These are phyloP conservation scores for Aspergillus funiculosus DNA, from an alignment of 495 filamentous ascomycete genomes.

Conservation along the genomic window DNA sequence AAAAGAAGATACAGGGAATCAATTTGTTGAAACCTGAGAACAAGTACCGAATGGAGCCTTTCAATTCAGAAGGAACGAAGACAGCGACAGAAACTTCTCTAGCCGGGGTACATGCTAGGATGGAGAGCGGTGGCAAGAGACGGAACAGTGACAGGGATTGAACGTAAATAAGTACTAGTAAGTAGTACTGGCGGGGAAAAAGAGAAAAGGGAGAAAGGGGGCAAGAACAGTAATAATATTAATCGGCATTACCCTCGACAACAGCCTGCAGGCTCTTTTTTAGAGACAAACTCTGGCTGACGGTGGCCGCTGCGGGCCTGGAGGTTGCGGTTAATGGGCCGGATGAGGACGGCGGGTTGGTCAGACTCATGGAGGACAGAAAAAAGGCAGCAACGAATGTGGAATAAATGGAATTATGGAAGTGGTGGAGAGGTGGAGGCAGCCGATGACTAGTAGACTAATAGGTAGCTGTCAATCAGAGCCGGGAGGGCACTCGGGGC, in stretches of 20 bases:
- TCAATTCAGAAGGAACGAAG: slow-evolving; percentile 8
- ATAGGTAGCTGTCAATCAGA: slow-evolving; percentile 18
- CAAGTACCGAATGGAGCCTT: neutral
- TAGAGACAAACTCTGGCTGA: slow-evolving; percentile 53
- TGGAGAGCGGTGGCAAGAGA: slow-evolving; percentile 14
- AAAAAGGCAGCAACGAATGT: slow-evolving; percentile 6
- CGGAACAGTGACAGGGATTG: slow-evolving; percentile 10
- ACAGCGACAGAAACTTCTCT: slow-evolving; percentile 7
- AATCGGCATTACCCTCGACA: slow-evolving; percentile 64
- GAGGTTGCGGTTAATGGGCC: slow-evolving; percentile 45
- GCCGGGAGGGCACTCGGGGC: slow-evolving; percentile 12
- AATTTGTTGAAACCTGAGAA: slow-evolving; percentile 8
- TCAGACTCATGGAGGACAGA: slow-evolving; percentile 43
- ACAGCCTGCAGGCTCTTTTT: slow-evolving; percentile 70
- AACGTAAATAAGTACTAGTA: no score
- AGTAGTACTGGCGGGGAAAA: no score
- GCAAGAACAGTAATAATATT: slow-evolving; percentile 15
- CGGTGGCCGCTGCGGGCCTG: slow-evolving; percentile 33
- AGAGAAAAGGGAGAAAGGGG: slow-evolving; percentile 17
- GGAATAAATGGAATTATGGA: neutral
- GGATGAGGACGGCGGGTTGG: slow-evolving; percentile 51
- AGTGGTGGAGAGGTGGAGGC: slow-evolving; percentile 9
- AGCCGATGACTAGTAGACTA: slow-evolving; percentile 12
- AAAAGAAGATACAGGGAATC: slow-evolving; percentile 20
- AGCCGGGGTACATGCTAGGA: slow-evolving; percentile 21